Percentiles rank a stretch among this genome's conserved stretches.
Evolutionary conservation across 176 grass and related monocot genomes (phyloP).

Genomic region (Areca catechu): DNA sequence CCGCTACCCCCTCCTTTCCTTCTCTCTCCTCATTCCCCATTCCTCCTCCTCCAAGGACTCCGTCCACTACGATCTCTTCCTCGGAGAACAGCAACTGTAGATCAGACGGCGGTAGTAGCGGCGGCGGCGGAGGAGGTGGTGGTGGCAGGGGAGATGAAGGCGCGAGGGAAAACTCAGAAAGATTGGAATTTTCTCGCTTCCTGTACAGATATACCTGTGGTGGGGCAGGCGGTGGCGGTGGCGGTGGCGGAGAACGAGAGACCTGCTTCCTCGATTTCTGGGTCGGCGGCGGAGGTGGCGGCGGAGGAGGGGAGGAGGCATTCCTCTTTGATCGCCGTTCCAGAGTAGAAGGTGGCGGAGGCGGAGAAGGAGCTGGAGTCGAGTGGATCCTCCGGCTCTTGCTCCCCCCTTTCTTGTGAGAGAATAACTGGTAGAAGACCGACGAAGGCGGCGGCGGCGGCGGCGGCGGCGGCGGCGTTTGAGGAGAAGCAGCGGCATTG

Average conservation of each 20-base stretch:
- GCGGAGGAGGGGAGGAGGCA: not conserved
- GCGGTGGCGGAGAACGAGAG: constrained; percentile 18
- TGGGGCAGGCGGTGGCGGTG: not conserved
- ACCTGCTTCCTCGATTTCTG: constrained; percentile 13
- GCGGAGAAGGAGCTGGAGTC: not conserved
- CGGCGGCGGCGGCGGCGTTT: constrained; percentile 19
- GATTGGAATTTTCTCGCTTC: constrained; percentile 13
- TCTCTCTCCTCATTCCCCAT: constrained; percentile 19
- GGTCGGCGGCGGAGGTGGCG: not conserved
- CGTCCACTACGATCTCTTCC: not conserved
- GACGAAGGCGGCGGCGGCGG: constrained; percentile 51
- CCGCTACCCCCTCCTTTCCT: constrained; percentile 25
- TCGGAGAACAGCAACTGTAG: not conserved
- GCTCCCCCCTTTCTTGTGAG: constrained; percentile 48
- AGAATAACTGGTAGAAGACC: constrained; percentile 64
- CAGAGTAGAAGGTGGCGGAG: constrained; percentile 32
- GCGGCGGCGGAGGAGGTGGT: constrained; percentile 45
- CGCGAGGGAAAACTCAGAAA: constrained; percentile 23
- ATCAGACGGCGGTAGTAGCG: constrained; percentile 28
- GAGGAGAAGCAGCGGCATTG: constrained; percentile 16
- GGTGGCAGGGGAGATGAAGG: constrained; percentile 48
- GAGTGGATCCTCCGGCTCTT: constrained; percentile 72
- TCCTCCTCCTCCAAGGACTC: not conserved
- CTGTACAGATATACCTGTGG: not conserved
- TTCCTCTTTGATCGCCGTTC: constrained; percentile 30